A percentile compares a stretch with the other conserved stretches of the same genome.
Conservation (phyloP, 176 grass and related monocot genomes). For the Oryza brachyantha region DNA sequence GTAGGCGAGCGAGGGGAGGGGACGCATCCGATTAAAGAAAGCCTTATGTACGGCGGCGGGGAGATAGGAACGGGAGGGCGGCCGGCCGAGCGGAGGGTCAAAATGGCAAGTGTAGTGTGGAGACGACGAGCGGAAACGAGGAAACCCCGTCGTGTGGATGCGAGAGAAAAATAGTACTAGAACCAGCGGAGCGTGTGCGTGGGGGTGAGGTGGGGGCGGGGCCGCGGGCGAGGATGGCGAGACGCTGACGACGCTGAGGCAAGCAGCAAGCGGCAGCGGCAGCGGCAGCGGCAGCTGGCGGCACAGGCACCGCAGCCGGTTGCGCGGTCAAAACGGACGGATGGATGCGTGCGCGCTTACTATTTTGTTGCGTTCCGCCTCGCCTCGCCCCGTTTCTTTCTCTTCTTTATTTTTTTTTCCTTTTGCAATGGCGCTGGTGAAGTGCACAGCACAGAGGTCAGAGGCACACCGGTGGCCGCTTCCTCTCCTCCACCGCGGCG, state of each 20-base stretch:
- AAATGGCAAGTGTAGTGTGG: conserved; percentile 32
- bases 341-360: conserved; percentile 9
- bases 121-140: conserved; percentile 6
- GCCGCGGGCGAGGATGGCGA: background rate
- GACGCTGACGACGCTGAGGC: conserved; percentile 28
- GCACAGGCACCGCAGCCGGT: background rate
- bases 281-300: background rate
- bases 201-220: background rate
- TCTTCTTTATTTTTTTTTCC: too few relatives aligned
- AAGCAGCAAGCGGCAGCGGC: background rate
- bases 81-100: background rate
- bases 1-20: background rate
- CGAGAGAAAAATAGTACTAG: conserved; percentile 6
- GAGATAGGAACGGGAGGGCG: background rate
- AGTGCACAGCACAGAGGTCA: too few relatives aligned
- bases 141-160: conserved; percentile 33
- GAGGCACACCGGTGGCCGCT: background rate
- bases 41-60: conserved; percentile 29
- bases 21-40: conserved; percentile 35
- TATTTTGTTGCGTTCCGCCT: conserved; percentile 2
- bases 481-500: background rate
- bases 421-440: background rate
- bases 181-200: background rate
- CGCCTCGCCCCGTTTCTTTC: background rate
- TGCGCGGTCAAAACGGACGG: conserved; percentile 48